These are phyloP conservation scores for Pyricularia pennisetigena DNA, from an alignment of 2,329 filamentous ascomycete species.

Conservation along the genomic window DNA sequence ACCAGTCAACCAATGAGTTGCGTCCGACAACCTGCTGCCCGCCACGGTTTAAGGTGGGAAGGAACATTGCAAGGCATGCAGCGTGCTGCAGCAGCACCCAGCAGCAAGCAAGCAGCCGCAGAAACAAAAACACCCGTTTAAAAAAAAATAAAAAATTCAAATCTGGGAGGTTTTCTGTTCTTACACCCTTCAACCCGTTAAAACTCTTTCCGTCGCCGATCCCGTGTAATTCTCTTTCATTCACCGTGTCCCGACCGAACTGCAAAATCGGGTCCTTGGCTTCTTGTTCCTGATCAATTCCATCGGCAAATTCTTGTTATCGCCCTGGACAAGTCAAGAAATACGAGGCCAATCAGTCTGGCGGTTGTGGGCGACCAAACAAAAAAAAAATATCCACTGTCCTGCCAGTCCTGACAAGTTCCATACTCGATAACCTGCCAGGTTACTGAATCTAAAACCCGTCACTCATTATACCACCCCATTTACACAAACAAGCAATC, in stretches of 20 bases:
- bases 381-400: conserved; percentile 2
- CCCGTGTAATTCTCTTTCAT: not conserved
- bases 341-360: not conserved
- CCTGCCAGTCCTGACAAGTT: not conserved
- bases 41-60: not conserved
- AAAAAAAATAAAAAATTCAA: not conserved
- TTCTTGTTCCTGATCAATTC: not conserved
- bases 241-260: not conserved
- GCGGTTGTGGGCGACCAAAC: not conserved
- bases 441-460: not conserved
- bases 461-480: not conserved
- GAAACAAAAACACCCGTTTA: not conserved
- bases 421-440: not conserved
- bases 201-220: not conserved
- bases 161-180: not conserved
- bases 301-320: not conserved
- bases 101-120: not conserved
- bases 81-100: not conserved
- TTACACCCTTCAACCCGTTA: not conserved
- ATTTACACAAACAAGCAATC: not conserved
- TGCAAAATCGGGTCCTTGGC: not conserved
- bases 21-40: not conserved
- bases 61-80: not conserved
- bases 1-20: not conserved
- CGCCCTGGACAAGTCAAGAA: not conserved